Evolutionary conservation across 306 rosid species (phyloP).

Genomic region (Ceratonia siliqua): DNA sequence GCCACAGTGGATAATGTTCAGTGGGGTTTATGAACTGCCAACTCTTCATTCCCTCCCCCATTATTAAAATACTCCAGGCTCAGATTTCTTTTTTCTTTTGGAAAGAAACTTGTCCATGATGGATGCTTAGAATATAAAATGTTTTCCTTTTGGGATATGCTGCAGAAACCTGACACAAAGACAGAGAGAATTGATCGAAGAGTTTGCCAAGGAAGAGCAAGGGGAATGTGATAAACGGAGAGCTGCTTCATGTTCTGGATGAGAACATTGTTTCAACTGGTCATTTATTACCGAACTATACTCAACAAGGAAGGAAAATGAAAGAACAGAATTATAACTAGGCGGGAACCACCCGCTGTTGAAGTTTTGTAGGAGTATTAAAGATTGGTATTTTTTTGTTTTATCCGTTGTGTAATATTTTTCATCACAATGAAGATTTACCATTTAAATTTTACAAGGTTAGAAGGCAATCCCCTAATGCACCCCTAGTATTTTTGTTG

Average conservation of each 20-base stretch:
- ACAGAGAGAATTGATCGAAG: conserved; percentile 81
- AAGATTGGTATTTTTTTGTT: conserved; percentile 29
- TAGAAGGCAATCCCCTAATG: conserved; percentile 17
- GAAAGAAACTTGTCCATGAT: background rate
- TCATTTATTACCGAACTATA: conserved; percentile 8
- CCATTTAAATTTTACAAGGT: conserved; percentile 18
- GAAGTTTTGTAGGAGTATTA: conserved; percentile 63
- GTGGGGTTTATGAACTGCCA: background rate
- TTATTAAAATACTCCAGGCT: background rate
- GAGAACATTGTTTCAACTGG: conserved; percentile 18
- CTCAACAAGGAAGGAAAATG: conserved; percentile 14
- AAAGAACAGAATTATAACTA: background rate
- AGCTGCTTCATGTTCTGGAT: conserved; percentile 63
- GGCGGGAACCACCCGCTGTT: conserved; percentile 18
- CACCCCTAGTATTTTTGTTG: conserved; percentile 5
- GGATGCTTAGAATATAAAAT: background rate
- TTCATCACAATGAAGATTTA: conserved; percentile 12
- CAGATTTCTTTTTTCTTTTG: background rate
- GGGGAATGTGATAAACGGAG: conserved; percentile 51
- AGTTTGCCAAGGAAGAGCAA: conserved; percentile 79
- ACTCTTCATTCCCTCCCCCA: background rate
- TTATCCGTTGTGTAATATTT: conserved; percentile 31
- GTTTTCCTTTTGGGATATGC: background rate
- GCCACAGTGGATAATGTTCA: conserved; percentile 6
- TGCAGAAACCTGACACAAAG: conserved; percentile 75